Evolutionary conservation across 805 yeast species (phyloP).

Genomic region (Lipomyces sp.): DNA sequence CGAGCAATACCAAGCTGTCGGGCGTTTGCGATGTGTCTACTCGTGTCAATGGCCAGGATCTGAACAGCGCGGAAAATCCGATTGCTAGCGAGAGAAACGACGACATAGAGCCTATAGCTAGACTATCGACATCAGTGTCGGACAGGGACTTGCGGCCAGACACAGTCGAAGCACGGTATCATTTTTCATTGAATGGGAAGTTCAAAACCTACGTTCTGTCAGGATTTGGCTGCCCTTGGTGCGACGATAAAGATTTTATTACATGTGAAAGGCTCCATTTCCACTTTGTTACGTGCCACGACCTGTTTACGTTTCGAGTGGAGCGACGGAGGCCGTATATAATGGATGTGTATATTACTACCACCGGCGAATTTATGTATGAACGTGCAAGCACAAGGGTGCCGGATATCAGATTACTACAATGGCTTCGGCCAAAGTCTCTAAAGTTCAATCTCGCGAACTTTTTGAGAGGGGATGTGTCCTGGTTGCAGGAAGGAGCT

Average conservation of each 20-base stretch:
- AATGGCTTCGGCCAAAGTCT: conserved; percentile 20
- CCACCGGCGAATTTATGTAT: conserved; percentile 18
- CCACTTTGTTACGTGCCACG: conserved; percentile 22
- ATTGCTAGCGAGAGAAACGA: no score
- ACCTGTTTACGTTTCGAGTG: conserved; percentile 17
- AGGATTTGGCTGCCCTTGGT: conserved; percentile 27
- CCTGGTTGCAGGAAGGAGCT: conserved; percentile 21
- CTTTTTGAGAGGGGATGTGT: conserved; percentile 14
- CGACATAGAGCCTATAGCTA: not conserved
- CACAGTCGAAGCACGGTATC: conserved; percentile 18
- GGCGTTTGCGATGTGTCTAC: no score
- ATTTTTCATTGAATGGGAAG: conserved; percentile 15
- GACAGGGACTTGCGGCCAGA: conserved; percentile 4
- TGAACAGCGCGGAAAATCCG: not conserved
- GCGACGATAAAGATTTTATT: conserved; percentile 10
- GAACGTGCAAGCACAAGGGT: conserved; percentile 17
- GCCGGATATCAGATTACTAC: conserved; percentile 13
- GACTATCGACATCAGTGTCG: no score
- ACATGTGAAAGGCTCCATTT: conserved; percentile 18
- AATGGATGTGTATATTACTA: conserved; percentile 20
- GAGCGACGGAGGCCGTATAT: conserved; percentile 12
- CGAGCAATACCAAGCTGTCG: no score
- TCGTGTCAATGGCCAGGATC: no score
- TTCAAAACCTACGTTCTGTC: conserved; percentile 16
- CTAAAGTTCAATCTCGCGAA: conserved; percentile 8